Percentiles rank a stretch among this genome's conserved stretches.
These are phyloP conservation scores for Sarocladium brachiariae DNA, from an alignment of 2,329 filamentous ascomycete species.

Conservation along the genomic window DNA sequence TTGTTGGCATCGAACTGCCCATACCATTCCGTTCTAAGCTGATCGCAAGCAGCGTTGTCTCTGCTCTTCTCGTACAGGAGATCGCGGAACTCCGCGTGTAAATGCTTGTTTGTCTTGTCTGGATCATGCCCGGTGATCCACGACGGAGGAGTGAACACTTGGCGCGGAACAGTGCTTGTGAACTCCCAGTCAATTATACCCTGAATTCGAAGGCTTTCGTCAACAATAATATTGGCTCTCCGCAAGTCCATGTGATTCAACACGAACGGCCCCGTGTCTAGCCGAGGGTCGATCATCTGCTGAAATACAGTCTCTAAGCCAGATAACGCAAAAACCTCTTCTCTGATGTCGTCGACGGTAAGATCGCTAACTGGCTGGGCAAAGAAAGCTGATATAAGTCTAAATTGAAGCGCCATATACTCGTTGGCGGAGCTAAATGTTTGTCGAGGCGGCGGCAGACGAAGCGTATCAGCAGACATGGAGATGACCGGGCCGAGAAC, in stretches of 20 bases:
- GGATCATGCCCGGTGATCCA: conserved; percentile 11
- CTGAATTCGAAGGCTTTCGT: conserved; percentile 10
- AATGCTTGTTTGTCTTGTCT: conserved; percentile 9
- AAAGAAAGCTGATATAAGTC: conserved; percentile 11
- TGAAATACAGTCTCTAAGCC: conserved; percentile 14
- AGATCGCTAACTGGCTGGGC: conserved; percentile 10
- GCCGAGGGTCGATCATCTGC: conserved; percentile 12
- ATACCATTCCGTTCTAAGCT: conserved; percentile 15
- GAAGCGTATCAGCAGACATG: conserved; percentile 13
- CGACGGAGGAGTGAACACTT: conserved; percentile 9
- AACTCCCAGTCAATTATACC: conserved; percentile 13
- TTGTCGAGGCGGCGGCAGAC: conserved; percentile 8
- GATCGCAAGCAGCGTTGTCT: background rate
- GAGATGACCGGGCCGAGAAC: conserved; percentile 17
- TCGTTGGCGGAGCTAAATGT: conserved; percentile 11
- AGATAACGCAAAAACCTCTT: conserved; percentile 15
- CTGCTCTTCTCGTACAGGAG: conserved; percentile 13
- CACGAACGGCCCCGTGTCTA: conserved; percentile 11
- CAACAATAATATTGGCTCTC: conserved; percentile 10
- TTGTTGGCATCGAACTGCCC: conserved; percentile 1
- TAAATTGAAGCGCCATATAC: conserved; percentile 13
- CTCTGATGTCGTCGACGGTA: conserved; percentile 11
- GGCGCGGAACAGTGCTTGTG: conserved; percentile 6
- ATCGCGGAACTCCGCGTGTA: conserved; percentile 12
- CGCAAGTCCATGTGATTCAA: conserved; percentile 11